Evolutionary conservation across 2,329 filamentous ascomycete species (phyloP), one percentile per base, ranked within the genome.

Genomic region (Lachnellula hyalina): DNA sequence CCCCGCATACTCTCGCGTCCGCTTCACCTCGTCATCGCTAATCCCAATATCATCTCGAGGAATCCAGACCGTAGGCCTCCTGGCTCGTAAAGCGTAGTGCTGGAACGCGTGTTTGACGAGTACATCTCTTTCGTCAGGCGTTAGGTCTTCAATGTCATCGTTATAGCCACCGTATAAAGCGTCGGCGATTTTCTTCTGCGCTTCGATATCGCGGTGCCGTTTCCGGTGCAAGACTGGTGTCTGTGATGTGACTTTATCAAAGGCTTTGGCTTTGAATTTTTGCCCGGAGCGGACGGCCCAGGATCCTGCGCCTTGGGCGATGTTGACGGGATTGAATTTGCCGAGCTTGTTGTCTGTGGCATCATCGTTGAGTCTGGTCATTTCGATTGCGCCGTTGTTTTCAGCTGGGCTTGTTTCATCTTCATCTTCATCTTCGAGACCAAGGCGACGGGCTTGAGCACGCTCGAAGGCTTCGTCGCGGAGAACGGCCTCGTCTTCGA

Each of bases 141-240:
- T 94, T 48, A 99, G 77, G 68, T 99, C 94, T 70, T 96, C 93
- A 60, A 99, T 86, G 75, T 96, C 92, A 67, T 97, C 93, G 61
- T 93, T 86, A 65, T 92, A 89, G 4, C 89, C 89, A 21, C 89
- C 86, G 70, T 92, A 99, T 2, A 97, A 78, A 2, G 91, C 87
- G 48, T 91, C 86, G 6, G 87, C 88, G 25, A 93, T 87, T 8
- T 76, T 69, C 35, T 75, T 81, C 71, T 93, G 89, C 0, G 83
- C 82, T 70, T 94, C 89, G 2, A 89, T 72, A 63, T 92, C 87
- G 56, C 77, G 78, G 58, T 75, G 72, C 4, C 78, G 78, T 28
- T 75, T 61, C 19, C 70, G 69, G 5, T 45, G 49, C 21, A 19
- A 2, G 3, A 32, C 49, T 54, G 15, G 50, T 55, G 74, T 55